These are phyloP conservation scores for Fusarium sp. DNA, from an alignment of 2,329 filamentous ascomycete genomes.

Conservation along the genomic window DNA sequence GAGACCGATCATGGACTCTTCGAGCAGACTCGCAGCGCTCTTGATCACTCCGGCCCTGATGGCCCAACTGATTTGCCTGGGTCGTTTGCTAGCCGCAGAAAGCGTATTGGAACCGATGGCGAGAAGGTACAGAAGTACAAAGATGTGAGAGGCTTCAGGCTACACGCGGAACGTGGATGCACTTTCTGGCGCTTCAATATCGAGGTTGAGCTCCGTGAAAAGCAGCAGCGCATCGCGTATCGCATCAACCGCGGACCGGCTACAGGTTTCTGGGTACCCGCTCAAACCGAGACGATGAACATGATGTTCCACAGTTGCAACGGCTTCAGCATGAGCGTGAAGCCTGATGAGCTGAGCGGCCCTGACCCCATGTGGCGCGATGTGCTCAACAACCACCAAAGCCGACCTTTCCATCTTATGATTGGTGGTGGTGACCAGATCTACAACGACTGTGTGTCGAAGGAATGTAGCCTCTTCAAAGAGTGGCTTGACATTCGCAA, in stretches of 20 bases:
- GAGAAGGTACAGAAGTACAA: constrained; percentile 85
- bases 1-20: constrained; percentile 89
- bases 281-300: constrained; percentile 88
- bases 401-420: constrained; percentile 96
- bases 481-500: constrained; percentile 89
- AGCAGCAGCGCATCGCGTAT: constrained; percentile 90
- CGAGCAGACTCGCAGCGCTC: constrained; percentile 71
- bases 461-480: constrained; percentile 80
- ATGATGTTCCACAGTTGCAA: constrained; percentile 99
- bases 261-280: constrained; percentile 94
- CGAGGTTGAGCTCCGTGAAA: constrained; percentile 84
- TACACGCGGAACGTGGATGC: constrained; percentile 86
- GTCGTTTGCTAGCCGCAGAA: constrained; percentile 67
- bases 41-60: constrained; percentile 59
- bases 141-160: constrained; percentile 83
- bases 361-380: constrained; percentile 98
- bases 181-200: constrained; percentile 99
- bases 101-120: constrained; percentile 74
- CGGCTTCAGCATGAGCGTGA: constrained; percentile 86
- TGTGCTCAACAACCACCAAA: constrained; percentile 91
- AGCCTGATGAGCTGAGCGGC: constrained; percentile 85
- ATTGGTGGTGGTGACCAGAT: constrained; percentile 96
- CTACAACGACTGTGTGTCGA: constrained; percentile 89
- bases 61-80: constrained; percentile 64
- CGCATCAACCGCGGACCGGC: constrained; percentile 93